Conservation (phyloP, 2,329 filamentous ascomycete species). For the Ceratocystis destructans region DNA sequence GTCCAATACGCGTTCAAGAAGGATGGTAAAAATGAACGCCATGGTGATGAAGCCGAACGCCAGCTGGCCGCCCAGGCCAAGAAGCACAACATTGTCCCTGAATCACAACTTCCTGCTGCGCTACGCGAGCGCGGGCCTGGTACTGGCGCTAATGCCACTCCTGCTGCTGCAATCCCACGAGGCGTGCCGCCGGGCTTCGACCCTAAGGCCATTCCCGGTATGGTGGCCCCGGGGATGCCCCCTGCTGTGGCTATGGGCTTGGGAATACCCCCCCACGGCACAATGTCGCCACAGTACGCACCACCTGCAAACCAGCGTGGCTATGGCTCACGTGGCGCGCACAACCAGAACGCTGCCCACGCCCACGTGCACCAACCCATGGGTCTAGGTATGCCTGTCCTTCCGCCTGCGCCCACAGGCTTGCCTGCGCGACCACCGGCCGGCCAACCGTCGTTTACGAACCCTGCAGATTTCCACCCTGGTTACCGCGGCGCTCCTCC, state of each 20-base stretch:
- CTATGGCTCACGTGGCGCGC: slow-evolving; percentile 2
- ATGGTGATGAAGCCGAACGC: slow-evolving; percentile 87
- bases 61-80: slow-evolving; percentile 84
- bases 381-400: slow-evolving; percentile 22
- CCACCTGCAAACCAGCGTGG: background rate
- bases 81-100: slow-evolving; percentile 81
- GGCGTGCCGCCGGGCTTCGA: slow-evolving; percentile 26
- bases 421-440: slow-evolving; percentile 34
- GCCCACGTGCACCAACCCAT: slow-evolving; percentile 19
- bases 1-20: slow-evolving; percentile 99
- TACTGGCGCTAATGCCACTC: slow-evolving; percentile 21
- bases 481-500: slow-evolving; percentile 28
- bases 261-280: slow-evolving; percentile 25
- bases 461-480: slow-evolving; percentile 37
- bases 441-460: slow-evolving; percentile 34
- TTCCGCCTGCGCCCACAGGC: slow-evolving; percentile 38
- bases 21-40: slow-evolving; percentile 90
- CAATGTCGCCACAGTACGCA: background rate
- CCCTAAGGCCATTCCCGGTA: slow-evolving; percentile 23
- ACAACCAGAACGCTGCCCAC: slow-evolving; percentile 5
- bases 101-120: slow-evolving; percentile 60
- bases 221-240: slow-evolving; percentile 10
- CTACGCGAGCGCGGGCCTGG: slow-evolving; percentile 38
- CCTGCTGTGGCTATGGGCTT: slow-evolving; percentile 25
- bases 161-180: slow-evolving; percentile 21